Evolutionary conservation across 768 basidiomycete genomes (phyloP).

Genomic region (Xerocomellus amylosporus): DNA sequence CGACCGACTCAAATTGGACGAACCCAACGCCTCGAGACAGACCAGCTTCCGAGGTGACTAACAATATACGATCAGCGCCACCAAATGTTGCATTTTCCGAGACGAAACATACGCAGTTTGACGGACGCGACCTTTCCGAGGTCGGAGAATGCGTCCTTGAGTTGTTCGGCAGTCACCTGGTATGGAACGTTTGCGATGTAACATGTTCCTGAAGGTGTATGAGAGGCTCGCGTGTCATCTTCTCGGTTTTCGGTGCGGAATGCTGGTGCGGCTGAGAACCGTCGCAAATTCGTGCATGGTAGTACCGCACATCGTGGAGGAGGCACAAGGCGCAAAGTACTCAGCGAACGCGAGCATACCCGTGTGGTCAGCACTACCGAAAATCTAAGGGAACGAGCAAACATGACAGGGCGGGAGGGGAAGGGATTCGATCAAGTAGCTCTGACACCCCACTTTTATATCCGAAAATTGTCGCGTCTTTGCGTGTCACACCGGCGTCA

Average conservation of each 20-base stretch:
- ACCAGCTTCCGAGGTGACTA: slow-evolving; percentile 34
- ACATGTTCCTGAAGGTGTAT: slow-evolving; percentile 37
- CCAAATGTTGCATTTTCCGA: background rate
- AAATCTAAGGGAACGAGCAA: slow-evolving; percentile 12
- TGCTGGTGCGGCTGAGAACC: slow-evolving; percentile 19
- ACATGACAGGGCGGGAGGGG: slow-evolving; percentile 10
- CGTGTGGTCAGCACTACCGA: slow-evolving; percentile 8
- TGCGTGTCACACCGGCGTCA: slow-evolving; percentile 22
- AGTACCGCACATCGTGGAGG: background rate
- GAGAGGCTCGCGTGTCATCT: background rate
- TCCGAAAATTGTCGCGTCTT: slow-evolving; percentile 16
- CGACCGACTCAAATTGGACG: slow-evolving; percentile 39
- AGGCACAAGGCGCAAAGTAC: slow-evolving; percentile 4
- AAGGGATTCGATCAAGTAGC: background rate
- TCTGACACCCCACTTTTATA: background rate
- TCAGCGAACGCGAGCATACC: slow-evolving; percentile 15
- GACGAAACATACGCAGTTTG: slow-evolving; percentile 39
- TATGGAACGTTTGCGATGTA: slow-evolving; percentile 58
- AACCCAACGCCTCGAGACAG: slow-evolving; percentile 45
- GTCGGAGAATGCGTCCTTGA: slow-evolving; percentile 40
- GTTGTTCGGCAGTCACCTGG: slow-evolving; percentile 37
- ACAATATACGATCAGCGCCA: background rate
- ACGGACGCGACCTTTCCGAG: slow-evolving; percentile 43
- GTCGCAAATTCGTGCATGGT: slow-evolving; percentile 8
- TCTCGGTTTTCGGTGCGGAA: slow-evolving; percentile 1